Evolutionary conservation across 2,329 filamentous ascomycete species (phyloP).

Genomic region (Colletotrichum musae): DNA sequence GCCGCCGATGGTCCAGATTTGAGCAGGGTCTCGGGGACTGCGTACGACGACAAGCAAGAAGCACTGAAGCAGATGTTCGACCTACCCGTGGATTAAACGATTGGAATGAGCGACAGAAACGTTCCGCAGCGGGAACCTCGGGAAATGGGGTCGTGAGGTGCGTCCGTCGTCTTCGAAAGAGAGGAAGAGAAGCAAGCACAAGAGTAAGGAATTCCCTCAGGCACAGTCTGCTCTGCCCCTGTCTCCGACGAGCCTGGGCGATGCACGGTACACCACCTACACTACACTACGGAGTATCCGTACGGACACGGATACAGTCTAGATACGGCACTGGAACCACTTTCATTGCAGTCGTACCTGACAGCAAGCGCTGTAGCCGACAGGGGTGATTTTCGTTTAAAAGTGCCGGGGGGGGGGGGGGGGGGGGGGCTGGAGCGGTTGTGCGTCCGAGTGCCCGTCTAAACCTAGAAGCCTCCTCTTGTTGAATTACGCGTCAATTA

Average conservation of each 20-base stretch:
- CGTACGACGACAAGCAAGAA: slow-evolving; percentile 5
- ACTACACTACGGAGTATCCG: too few species aligned
- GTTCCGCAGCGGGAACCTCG: slow-evolving; percentile 30
- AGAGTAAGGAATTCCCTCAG: slow-evolving; percentile 22
- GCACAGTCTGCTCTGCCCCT: slow-evolving; percentile 13
- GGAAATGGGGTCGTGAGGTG: slow-evolving; percentile 10
- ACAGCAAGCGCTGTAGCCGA: slow-evolving; percentile 10
- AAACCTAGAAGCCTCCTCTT: too few species aligned
- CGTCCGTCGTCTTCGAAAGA: slow-evolving; percentile 9
- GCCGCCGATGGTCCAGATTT: slow-evolving; percentile 13
- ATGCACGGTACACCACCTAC: too few species aligned
- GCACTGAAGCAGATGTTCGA: not conserved
- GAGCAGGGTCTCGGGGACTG: slow-evolving; percentile 10
- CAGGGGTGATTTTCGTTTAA: slow-evolving; percentile 13
- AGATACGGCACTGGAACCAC: slow-evolving; percentile 18
- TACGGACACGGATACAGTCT: too few species aligned
- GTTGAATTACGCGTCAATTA: too few species aligned
- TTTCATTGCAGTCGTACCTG: slow-evolving; percentile 23
- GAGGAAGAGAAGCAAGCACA: slow-evolving; percentile 20
- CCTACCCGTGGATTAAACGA: slow-evolving; percentile 20
- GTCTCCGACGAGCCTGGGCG: slow-evolving; percentile 2
- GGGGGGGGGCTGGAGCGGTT: not conserved
- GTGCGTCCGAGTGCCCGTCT: not conserved
- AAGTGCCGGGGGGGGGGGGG: not conserved
- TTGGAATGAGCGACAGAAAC: slow-evolving; percentile 36